A percentile compares a stretch with the other conserved stretches of the same genome.
Evolutionary conservation across 371 early-diverging fungal species (phyloP).

Genomic region (Circinella minor): DNA sequence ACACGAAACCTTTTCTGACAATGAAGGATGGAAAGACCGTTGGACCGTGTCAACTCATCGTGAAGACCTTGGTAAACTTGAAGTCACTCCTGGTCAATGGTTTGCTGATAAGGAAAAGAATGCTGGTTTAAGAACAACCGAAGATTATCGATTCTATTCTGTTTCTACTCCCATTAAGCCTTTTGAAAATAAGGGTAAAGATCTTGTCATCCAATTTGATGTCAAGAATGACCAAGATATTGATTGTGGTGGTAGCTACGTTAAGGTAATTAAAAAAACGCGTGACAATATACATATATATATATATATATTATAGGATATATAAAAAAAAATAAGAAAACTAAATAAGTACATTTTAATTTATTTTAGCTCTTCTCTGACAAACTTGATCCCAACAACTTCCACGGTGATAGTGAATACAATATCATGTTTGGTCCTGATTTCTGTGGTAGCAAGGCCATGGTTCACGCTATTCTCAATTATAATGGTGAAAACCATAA

Average conservation of each 20-base stretch:
- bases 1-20: conserved; percentile 84
- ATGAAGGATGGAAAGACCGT: conserved; percentile 66
- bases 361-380: conserved; percentile 53
- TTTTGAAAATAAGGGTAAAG: conserved; percentile 78
- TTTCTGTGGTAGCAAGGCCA: conserved; percentile 90
- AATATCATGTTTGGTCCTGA: conserved; percentile 97
- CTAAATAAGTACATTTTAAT: not conserved
- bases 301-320: conserved; percentile 13
- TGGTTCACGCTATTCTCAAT: conserved; percentile 94
- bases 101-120: conserved; percentile 72
- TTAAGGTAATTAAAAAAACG: conserved; percentile 71
- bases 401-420: conserved; percentile 91
- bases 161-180: conserved; percentile 75
- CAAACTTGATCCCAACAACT: conserved; percentile 71
- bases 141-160: conserved; percentile 90
- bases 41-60: conserved; percentile 78
- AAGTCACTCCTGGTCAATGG: conserved; percentile 80
- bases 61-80: conserved; percentile 78
- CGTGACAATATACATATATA: not conserved
- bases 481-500: conserved; percentile 93
- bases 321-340: not conserved
- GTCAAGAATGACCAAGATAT: conserved; percentile 94
- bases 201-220: conserved; percentile 92
- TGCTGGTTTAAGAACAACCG: conserved; percentile 78
- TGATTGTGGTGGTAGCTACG: conserved; percentile 97